Percentiles rank a stretch among this genome's conserved stretches.
Conservation (phyloP, 768 basidiomycete genomes). For the Pilatotrama ljubarskyi region DNA sequence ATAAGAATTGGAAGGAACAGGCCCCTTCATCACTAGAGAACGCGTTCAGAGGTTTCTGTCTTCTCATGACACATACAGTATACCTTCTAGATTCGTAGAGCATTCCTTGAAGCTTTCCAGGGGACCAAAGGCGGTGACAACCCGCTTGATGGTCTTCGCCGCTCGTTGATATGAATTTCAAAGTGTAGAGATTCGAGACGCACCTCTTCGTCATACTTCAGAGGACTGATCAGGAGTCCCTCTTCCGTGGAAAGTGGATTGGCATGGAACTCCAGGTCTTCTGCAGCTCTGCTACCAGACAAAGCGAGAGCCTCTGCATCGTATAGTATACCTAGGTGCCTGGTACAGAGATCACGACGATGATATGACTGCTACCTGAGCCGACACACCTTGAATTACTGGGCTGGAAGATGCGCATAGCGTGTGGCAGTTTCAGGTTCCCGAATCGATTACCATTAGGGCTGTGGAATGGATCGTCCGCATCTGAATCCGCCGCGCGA, state of each 20-base stretch:
- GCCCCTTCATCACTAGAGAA: too few species aligned
- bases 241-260: constrained; percentile 25
- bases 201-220: constrained; percentile 63
- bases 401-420: constrained; percentile 62
- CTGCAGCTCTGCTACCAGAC: background rate
- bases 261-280: constrained; percentile 1
- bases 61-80: too few species aligned
- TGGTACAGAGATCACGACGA: background rate
- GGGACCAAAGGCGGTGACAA: constrained; percentile 62
- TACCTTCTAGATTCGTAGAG: constrained; percentile 19
- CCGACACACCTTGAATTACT: constrained; percentile 51
- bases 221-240: constrained; percentile 52
- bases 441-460: too few species aligned
- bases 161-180: background rate
- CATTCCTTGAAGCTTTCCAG: constrained; percentile 55
- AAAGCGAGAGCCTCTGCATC: constrained; percentile 50
- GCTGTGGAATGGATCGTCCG: too few species aligned
- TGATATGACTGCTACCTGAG: background rate
- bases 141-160: constrained; percentile 48
- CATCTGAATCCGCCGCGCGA: too few species aligned
- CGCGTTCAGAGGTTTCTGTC: too few species aligned
- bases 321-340: constrained; percentile 36
- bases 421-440: constrained; percentile 23
- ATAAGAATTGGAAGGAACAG: background rate
- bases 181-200: constrained; percentile 8